Percentiles rank a stretch among this genome's conserved stretches.
These are phyloP conservation scores for Perkinsus marinus DNA, from an alignment of 169 alveolate genomes.

Conservation along the genomic window DNA sequence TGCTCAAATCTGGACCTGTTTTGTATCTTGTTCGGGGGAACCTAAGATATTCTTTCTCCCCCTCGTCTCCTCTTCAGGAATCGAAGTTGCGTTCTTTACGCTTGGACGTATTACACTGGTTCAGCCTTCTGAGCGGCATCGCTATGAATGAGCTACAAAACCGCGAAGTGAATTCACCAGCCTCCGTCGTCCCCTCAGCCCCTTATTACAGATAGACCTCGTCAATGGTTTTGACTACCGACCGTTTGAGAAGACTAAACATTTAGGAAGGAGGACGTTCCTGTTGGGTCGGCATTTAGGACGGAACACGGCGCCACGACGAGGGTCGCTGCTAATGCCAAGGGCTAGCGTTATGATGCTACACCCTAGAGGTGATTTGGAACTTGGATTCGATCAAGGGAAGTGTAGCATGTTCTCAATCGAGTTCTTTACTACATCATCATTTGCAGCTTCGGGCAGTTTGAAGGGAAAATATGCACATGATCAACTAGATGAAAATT, in stretches of 20 bases:
- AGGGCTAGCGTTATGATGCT: background rate
- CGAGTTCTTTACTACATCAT: no score
- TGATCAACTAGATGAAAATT: no score
- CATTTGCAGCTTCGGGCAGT: no score
- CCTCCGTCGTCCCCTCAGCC: background rate
- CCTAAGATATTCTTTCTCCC: no score
- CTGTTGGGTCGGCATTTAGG: background rate
- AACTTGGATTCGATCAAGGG: background rate
- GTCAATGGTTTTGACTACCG: background rate
- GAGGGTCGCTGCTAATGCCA: background rate
- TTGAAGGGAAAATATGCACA: no score
- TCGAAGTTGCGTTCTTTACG: no score
- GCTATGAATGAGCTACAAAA: background rate
- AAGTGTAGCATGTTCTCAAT: no score
- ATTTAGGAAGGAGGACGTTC: background rate
- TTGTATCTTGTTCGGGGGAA: no score
- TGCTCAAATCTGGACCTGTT: no score
- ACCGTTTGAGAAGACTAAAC: background rate
- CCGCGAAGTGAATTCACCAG: background rate
- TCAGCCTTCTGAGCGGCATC: background rate
- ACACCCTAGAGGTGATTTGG: background rate
- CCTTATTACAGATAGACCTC: background rate
- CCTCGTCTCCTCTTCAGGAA: no score
- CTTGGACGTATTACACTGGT: background rate
- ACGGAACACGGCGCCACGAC: background rate